Percentiles rank a stretch among this genome's conserved stretches.
Evolutionary conservation across 148 eudicot species (phyloP).

Genomic region (Rheum nobile): DNA sequence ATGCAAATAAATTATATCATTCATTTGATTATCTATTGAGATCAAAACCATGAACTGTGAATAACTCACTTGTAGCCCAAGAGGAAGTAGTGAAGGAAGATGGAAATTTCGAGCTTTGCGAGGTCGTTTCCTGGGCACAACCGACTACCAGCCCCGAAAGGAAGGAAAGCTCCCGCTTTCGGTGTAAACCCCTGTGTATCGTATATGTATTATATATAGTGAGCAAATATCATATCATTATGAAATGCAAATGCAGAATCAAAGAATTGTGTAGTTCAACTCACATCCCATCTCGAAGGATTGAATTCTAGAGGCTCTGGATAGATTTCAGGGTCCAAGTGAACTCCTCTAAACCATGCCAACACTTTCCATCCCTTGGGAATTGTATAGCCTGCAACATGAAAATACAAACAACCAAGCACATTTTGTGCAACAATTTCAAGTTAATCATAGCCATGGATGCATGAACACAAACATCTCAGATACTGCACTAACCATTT

Average conservation of each 20-base stretch:
- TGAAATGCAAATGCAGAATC: not conserved
- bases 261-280: slow-evolving; percentile 12
- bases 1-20: not conserved
- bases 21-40: not conserved
- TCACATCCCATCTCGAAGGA: slow-evolving; percentile 94
- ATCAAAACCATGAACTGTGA: not conserved
- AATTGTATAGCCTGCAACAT: slow-evolving; percentile 50
- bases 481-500: slow-evolving; percentile 32
- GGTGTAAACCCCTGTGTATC: slow-evolving; percentile 41
- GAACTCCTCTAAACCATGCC: slow-evolving; percentile 72
- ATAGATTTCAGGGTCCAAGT: slow-evolving; percentile 54
- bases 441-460: not conserved
- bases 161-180: slow-evolving; percentile 66
- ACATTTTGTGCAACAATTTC: not conserved
- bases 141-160: slow-evolving; percentile 77
- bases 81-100: slow-evolving; percentile 84
- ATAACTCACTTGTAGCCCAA: slow-evolving; percentile 54
- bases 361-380: slow-evolving; percentile 90
- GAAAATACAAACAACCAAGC: not conserved
- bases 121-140: slow-evolving; percentile 93
- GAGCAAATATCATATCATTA: not conserved
- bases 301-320: slow-evolving; percentile 54
- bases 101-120: slow-evolving; percentile 79
- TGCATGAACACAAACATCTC: not conserved
- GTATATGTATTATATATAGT: not conserved